Percentiles rank a stretch among this genome's conserved stretches.
Evolutionary conservation across 2,329 filamentous ascomycete species (phyloP).

Genomic region (Hawksworthiomyces lignivorus): DNA sequence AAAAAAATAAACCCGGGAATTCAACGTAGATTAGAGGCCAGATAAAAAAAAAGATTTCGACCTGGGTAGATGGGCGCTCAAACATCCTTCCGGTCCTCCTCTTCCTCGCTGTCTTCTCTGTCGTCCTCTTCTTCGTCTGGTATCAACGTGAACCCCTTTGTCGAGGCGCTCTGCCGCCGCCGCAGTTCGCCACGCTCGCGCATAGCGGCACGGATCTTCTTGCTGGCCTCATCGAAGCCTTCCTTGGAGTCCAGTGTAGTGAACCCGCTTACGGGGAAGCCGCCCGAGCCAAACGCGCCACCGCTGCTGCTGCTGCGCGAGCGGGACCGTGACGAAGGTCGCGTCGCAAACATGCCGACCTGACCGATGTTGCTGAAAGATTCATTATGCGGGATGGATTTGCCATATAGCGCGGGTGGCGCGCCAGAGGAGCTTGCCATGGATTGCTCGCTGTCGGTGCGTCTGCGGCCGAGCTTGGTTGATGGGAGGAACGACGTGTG

Average conservation of each 20-base stretch:
- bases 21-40: too few relatives aligned
- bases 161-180: slow-evolving; percentile 42
- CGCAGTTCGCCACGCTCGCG: slow-evolving; percentile 59
- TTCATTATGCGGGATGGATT: slow-evolving; percentile 71
- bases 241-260: slow-evolving; percentile 59
- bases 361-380: slow-evolving; percentile 85
- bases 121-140: slow-evolving; percentile 13
- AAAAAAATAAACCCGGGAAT: neutral
- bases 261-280: slow-evolving; percentile 62
- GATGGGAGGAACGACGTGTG: slow-evolving; percentile 7
- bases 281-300: slow-evolving; percentile 51
- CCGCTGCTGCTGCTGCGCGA: slow-evolving; percentile 64
- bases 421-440: slow-evolving; percentile 27
- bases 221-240: slow-evolving; percentile 73
- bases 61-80: neutral
- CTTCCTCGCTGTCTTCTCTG: slow-evolving; percentile 11
- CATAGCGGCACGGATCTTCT: slow-evolving; percentile 81
- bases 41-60: neutral
- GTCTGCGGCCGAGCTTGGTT: slow-evolving; percentile 15
- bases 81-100: slow-evolving; percentile 10
- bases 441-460: slow-evolving; percentile 44
- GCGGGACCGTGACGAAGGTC: slow-evolving; percentile 67
- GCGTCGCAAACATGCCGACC: slow-evolving; percentile 83
- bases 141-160: slow-evolving; percentile 13
- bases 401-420: slow-evolving; percentile 47